Base-by-base conservation (phyloP, 2,329 filamentous ascomycete genomes). In the Colletotrichum cordylinicola region DNA sequence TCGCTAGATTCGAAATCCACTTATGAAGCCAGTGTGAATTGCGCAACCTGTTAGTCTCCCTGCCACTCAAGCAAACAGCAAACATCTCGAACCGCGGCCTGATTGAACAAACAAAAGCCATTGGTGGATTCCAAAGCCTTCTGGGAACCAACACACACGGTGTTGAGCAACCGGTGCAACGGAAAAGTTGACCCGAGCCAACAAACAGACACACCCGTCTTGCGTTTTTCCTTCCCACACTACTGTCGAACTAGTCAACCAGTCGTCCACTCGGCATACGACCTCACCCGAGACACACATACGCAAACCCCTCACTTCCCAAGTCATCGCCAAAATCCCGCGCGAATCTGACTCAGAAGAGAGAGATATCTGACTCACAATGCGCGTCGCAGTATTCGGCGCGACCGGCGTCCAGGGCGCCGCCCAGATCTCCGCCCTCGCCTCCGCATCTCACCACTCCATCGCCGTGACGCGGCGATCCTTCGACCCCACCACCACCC, bases 351-450 rank as follows among this genome's bases (percentile, higher is more conserved):
- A 58, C 43, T 48, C 43, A 48, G 43, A 48, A 48, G 31, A 21
- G 43, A 48, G n/a, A 48, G 43, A 48, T 21, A 48, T 48, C 43
- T 21, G 43, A 48, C 43, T 48, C 43, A 48, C 43, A 58, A 82
- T 82, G 80, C 78, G 77, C 31, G 80, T 82, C n/a, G 77, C 78
- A n/a, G 79, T 82, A 16, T 82, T 82, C 65, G 80, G 80, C 29
- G 80, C 80, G 24, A 80, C 79, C 6, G 80, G 80, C 24, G 80
- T 80, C 10, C 80, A 82, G 31, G 80, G 80, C 58, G 77, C 77
- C 24, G 80, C 80, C 31, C 80, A 81, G 74, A 76, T 81, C 29
- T 72, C 74, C 8, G 80, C 78, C 10, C 78, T 82, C 4, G 69
- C 75, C 10, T 74, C 77, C 5, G 76, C 79, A 7, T 78, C 78